Base-by-base conservation (phyloP, 768 basidiomycete species). In the Lentinula edodes region DNA sequence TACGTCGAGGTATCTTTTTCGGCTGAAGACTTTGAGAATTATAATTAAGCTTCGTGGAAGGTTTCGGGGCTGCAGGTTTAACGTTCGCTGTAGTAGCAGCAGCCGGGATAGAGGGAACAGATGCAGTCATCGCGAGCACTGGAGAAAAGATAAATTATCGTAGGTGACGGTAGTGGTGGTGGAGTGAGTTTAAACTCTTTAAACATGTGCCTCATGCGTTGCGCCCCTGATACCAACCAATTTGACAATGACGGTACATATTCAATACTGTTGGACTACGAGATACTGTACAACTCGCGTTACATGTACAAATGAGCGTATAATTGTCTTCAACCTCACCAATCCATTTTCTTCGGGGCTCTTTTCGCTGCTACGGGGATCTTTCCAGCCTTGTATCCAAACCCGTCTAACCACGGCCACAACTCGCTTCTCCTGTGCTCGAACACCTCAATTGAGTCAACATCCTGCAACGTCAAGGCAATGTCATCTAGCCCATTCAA, bases 331-430 rank as follows among this genome's bases (percentile, higher is more conserved):
- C 43, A 46, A 36, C 8, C 42, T 23, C 72, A 93, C 91, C 91
- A 93, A 46, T 93, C 91, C 71, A 83, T 89, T 74, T 83, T 85
- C 69, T 78, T 70, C 36, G 69, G 70, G 52, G 70, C 69, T 69
- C 76, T 80, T 18, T 63, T 68, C 6, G 76, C 66, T 7, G 71
- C 67, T 20, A 86, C 75, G 2, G 88, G 86, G 58, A 93, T 91
- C 71, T 88, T 89, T 46, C 80, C 83, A 51, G 87, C 89, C 70
- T 87, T 81, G 76, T 94, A 97, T 32, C 94, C 94, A 64, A 96
- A 91, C 39, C 96, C 97, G 70, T 99, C 93, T 71, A 98, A 75
- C 97, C 97, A 99, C 5, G 97, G 91, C 94, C 95, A 98, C 61
- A 77, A 71, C 68, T 84, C 77, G 32, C 86, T 89, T 65, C 97